phyloP scores from a whole-genome alignment of 1,284 basidiomycete species.

The Cystobasidium slooffiae region DNA sequence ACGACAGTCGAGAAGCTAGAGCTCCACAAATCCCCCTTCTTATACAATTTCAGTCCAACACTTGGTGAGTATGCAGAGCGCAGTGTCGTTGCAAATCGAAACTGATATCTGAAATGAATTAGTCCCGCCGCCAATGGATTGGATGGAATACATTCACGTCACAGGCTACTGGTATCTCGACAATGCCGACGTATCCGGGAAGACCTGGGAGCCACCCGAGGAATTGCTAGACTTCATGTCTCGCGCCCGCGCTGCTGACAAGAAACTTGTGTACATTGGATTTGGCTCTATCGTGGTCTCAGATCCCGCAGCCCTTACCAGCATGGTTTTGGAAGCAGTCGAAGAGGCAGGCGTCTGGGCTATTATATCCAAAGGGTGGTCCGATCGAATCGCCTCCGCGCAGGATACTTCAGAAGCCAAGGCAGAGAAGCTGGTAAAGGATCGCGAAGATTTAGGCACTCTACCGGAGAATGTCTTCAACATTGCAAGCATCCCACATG shows the following conservation, averaged over 20 bases:
- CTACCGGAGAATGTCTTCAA: slow-evolving; percentile 52
- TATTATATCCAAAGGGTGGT: slow-evolving; percentile 97
- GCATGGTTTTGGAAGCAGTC: slow-evolving; percentile 85
- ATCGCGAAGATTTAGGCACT: slow-evolving; percentile 49
- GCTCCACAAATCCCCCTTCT: slow-evolving; percentile 92
- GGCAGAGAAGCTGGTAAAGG: slow-evolving; percentile 47
- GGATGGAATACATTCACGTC: slow-evolving; percentile 97
- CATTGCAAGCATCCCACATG: slow-evolving; percentile 88
- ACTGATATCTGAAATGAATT: not conserved
- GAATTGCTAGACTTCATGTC: slow-evolving; percentile 82
- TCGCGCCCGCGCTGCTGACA: slow-evolving; percentile 69
- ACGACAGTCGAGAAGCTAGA: slow-evolving; percentile 92
- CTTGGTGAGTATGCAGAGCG: slow-evolving; percentile 47
- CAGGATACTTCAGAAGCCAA: slow-evolving; percentile 57
- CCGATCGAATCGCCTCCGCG: slow-evolving; percentile 79
- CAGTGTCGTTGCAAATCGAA: not conserved
- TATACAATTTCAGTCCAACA: slow-evolving; percentile 93
- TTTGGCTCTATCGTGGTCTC: slow-evolving; percentile 97
- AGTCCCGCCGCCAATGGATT: slow-evolving; percentile 89
- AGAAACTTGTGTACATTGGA: slow-evolving; percentile 96
- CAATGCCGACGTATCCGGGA: slow-evolving; percentile 75
- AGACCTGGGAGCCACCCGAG: slow-evolving; percentile 80
- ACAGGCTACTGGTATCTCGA: slow-evolving; percentile 97
- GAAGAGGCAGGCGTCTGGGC: slow-evolving; percentile 62
- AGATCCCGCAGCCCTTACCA: slow-evolving; percentile 88